phyloP scores from a whole-genome alignment of 352 stramenopile species.

The Phytopythium cucurbitacearum region DNA sequence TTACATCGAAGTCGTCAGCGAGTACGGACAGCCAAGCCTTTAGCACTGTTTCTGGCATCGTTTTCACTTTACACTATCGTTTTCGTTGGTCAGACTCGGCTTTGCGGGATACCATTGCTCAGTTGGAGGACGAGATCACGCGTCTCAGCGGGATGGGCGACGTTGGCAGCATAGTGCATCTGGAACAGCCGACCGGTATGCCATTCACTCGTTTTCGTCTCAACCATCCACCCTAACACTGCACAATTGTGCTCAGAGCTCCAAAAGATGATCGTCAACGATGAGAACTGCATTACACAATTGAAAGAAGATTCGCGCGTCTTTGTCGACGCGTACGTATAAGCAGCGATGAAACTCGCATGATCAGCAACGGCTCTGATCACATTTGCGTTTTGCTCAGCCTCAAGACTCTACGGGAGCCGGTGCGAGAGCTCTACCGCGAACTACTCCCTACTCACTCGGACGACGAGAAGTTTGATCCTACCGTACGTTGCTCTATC shows the following conservation, averaged over 20 bases:
- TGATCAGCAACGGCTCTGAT: too few species aligned
- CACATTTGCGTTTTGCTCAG: slow-evolving; percentile 10
- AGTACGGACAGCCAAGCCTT: slow-evolving; percentile 20
- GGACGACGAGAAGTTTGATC: slow-evolving; percentile 34
- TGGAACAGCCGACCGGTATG: slow-evolving; percentile 41
- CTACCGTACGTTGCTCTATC: slow-evolving; percentile 14
- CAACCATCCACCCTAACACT: not conserved
- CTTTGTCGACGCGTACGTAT: slow-evolving; percentile 44
- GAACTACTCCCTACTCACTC: slow-evolving; percentile 43
- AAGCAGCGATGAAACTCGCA: too few species aligned
- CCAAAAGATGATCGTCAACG: slow-evolving; percentile 38
- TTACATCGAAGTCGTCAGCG: slow-evolving; percentile 41
- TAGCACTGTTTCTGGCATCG: not conserved
- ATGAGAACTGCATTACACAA: slow-evolving; percentile 42
- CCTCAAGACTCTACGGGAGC: slow-evolving; percentile 44
- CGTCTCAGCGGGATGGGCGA: slow-evolving; percentile 44
- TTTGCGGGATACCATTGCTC: slow-evolving; percentile 35
- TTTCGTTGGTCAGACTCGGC: slow-evolving; percentile 28
- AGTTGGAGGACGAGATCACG: slow-evolving; percentile 55
- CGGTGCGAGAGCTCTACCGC: slow-evolving; percentile 46
- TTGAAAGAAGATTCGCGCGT: slow-evolving; percentile 40
- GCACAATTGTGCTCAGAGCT: slow-evolving; percentile 23
- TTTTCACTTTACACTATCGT: not conserved
- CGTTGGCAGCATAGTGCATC: slow-evolving; percentile 24
- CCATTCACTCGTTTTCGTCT: not conserved